Base-by-base conservation (phyloP, 306 rosid species). In the Arachis hypogaea region DNA sequence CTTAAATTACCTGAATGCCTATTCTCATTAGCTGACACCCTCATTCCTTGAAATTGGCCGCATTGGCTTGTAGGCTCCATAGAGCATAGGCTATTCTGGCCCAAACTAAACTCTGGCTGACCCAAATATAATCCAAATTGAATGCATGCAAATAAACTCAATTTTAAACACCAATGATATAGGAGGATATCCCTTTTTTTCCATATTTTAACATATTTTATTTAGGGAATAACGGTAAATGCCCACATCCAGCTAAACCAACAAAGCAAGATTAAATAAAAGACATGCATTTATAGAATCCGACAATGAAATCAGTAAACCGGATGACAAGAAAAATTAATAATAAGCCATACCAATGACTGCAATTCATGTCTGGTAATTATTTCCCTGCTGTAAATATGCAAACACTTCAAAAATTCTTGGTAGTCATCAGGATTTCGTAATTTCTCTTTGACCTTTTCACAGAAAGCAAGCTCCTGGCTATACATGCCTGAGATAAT, bases 391-490 rank as follows among this genome's bases (percentile, higher is more conserved):
- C 93, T 88, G 81, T 90, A 92, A 69, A 95, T 95, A 85, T 95
- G 98, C 62, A 95, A 88, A 70, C 98, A 92, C 88, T 85, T 92
- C 96, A 95, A 87, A 82, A 95, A 92, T 82, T 95, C 98, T 83
- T 95, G 99, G 88, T 95, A 95, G 79, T 78, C 75, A 2, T 90
- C 98, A 75, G 92, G 73, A 84, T 92, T 88, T 64, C 77, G 85
- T 78, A 95, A 83, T 85, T 81, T 95, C 81, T 88, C 98, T 82
- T 92, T 95, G 82, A 95, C 98, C 78, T 89, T 87, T 63, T 87
- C 98, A 59, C 93, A 90, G 76, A 87, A 93, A 61, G 93, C 90
- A 78, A 86, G 85, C 81, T 93, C 98, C 71, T 84, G 90, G 69
- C 87, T 78, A 42, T 88, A 90, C 67, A 86, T 79, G 66, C 85